These are phyloP conservation scores for Neopestalotiopsis rosae DNA, from an alignment of 2,329 filamentous ascomycete genomes.

Conservation along the genomic window DNA sequence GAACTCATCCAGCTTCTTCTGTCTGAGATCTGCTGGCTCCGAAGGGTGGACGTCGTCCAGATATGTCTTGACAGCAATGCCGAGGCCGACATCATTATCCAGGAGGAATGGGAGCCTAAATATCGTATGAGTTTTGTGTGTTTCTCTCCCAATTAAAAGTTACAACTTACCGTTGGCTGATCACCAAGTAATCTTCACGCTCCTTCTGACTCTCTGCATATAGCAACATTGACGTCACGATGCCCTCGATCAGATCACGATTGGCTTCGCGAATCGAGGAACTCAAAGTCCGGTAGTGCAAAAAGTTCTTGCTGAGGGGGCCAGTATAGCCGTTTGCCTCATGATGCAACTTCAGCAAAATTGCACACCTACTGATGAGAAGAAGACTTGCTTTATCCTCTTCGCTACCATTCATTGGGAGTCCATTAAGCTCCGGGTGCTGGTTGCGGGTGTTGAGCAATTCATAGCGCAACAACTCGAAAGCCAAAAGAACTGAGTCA, in stretches of 20 bases:
- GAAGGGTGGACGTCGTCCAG: conserved; percentile 71
- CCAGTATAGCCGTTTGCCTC: conserved; percentile 90
- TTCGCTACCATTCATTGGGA: conserved; percentile 63
- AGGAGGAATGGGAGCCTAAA: conserved; percentile 68
- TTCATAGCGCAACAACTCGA: conserved; percentile 82
- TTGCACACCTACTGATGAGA: conserved; percentile 85
- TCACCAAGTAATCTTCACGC: conserved; percentile 67
- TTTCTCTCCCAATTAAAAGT: conserved; percentile 19
- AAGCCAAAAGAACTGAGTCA: conserved; percentile 80
- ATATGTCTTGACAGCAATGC: conserved; percentile 81
- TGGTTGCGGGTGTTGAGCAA: conserved; percentile 74
- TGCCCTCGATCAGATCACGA: conserved; percentile 83
- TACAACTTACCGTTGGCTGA: conserved; percentile 72
- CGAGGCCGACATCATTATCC: conserved; percentile 76
- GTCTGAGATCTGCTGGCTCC: conserved; percentile 55
- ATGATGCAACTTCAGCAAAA: conserved; percentile 82
- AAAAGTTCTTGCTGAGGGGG: conserved; percentile 85
- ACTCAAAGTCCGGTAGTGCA: conserved; percentile 85
- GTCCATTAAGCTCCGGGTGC: conserved; percentile 59
- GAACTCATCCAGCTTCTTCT: conserved; percentile 54
- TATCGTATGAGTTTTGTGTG: neutral
- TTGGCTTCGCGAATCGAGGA: conserved; percentile 79
- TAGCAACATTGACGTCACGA: conserved; percentile 80
- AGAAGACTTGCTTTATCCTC: conserved; percentile 80
- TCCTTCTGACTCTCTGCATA: conserved; percentile 78